Evolutionary conservation across 257 asterid species (phyloP), one percentile per base, ranked within the genome.

Genomic region (Parsonsia alboflavescens): DNA sequence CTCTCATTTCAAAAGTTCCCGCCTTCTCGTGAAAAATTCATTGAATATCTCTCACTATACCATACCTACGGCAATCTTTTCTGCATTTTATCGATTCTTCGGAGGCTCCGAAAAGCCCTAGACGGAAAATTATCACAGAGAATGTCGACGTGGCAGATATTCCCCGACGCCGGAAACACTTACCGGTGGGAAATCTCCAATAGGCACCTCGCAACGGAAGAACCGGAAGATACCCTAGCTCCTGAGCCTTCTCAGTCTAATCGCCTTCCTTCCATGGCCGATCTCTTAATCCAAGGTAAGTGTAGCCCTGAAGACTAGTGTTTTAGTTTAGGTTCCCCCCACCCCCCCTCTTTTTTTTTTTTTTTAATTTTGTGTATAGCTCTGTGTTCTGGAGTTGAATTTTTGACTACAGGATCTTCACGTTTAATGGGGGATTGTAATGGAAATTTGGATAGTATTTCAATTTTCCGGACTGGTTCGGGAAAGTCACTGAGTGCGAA

Each of bases 141-240:
- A 78, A 94, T 94, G 98, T 79, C 91, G 78, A 86, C 91, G 84
- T 94, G 97, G 98, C 89, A 85, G 87, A 78, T 94, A 12, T 87
- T 85, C 75, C 66, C 93, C 76, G 92, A 77, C 59, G 81, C 79
- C 80, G 88, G 84, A 58, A 86, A 75, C 75, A 78, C 66, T 49
- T 92, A 81, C 84, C 93, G 94, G 75, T 92, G 97, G 95, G 86
- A 85, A 78, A 57, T 63, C 4, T 65, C 86, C 50, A 85, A 84
- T 44, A 81, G 78, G 50, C 79, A 78, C 73, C 83, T 75, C 15
- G 76, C 64, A 36, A 53, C 33, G 44, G 83, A 74, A 33, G 82
- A 80, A 69, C 44, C 83, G 5, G 59, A 63, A 75, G 76, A 75
- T 42, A 66, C 75, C 76, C 82, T 50, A 74, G 68, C 80, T 76